phyloP scores from a whole-genome alignment of 805 yeast species.

The Candida schatavii region DNA sequence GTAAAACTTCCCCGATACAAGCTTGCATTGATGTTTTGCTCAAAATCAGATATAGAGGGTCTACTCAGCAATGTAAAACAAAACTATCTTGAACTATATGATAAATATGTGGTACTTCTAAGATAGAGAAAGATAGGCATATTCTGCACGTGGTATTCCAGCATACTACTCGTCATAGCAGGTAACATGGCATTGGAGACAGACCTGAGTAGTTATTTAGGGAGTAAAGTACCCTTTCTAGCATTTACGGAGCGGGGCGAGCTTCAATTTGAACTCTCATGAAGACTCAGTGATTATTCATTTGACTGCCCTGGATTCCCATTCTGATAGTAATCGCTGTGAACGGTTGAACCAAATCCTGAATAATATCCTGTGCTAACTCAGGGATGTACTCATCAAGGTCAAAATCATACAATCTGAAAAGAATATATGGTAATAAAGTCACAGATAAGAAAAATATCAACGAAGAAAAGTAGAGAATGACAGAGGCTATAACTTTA shows the following conservation, averaged over 20 bases:
- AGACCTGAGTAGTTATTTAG: no score
- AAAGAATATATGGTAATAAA: conserved; percentile 38
- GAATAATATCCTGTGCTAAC: conserved; percentile 21
- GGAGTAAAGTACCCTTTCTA: no score
- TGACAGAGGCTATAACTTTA: conserved; percentile 28
- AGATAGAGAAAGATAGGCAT: conserved; percentile 1
- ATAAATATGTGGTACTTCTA: conserved; percentile 2
- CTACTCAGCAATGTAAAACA: conserved; percentile 5
- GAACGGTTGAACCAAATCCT: conserved; percentile 43
- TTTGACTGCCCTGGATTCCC: conserved; percentile 29
- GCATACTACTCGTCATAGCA: no score
- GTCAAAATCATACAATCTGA: conserved; percentile 34
- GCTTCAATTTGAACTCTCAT: no score
- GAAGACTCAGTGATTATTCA: conserved; percentile 6
- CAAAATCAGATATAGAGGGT: conserved; percentile 14
- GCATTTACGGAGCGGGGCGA: not conserved
- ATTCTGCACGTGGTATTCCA: no score
- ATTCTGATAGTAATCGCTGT: conserved; percentile 22
- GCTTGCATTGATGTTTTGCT: conserved; percentile 33
- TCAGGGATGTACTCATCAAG: conserved; percentile 41
- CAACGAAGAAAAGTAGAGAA: conserved; percentile 31
- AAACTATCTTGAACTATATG: not conserved
- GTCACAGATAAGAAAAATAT: conserved; percentile 29
- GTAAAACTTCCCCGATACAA: conserved; percentile 34
- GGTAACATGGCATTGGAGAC: no score